A percentile compares a stretch with the other conserved stretches of the same genome.
phyloP scores from a whole-genome alignment of 768 basidiomycete species.

The Piloderma croceum region DNA sequence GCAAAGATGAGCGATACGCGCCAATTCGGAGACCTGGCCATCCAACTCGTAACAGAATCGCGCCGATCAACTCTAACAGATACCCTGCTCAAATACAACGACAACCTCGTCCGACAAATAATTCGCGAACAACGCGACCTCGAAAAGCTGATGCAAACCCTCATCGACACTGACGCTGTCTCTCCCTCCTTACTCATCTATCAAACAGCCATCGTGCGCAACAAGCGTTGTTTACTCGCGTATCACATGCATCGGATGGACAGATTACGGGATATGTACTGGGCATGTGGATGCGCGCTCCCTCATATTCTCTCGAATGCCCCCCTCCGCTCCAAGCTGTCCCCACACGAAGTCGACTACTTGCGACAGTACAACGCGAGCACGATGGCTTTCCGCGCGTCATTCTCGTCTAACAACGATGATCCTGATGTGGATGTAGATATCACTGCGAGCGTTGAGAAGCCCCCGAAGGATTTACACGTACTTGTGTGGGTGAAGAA shows the following conservation, averaged over 20 bases:
- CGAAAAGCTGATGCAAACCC: conserved; percentile 46
- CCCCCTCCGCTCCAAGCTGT: conserved; percentile 66
- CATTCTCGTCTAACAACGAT: conserved; percentile 79
- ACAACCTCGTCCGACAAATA: conserved; percentile 77
- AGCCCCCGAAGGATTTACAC: conserved; percentile 86
- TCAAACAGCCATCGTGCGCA: conserved; percentile 84
- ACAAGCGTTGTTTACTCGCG: conserved; percentile 93
- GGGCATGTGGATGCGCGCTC: conserved; percentile 82
- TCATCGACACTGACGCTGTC: conserved; percentile 44
- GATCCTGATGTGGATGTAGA: too few relatives aligned
- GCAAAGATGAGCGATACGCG: too few relatives aligned
- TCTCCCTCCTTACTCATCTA: conserved; percentile 67
- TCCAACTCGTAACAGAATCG: conserved; percentile 82
- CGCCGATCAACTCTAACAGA: conserved; percentile 80
- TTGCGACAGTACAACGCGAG: conserved; percentile 74
- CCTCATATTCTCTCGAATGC: conserved; percentile 71
- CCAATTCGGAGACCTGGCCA: conserved; percentile 81
- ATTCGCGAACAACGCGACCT: conserved; percentile 90
- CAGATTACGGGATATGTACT: conserved; percentile 81
- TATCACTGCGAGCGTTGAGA: conserved; percentile 74
- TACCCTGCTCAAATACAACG: conserved; percentile 87
- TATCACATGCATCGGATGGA: conserved; percentile 87
- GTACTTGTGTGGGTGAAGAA: conserved; percentile 80
- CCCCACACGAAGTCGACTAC: conserved; percentile 81
- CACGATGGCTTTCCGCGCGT: conserved; percentile 78